Percentiles rank a stretch among this genome's conserved stretches.
Conservation (phyloP, 768 basidiomycete genomes). For the Gelatoporia subvermispora region DNA sequence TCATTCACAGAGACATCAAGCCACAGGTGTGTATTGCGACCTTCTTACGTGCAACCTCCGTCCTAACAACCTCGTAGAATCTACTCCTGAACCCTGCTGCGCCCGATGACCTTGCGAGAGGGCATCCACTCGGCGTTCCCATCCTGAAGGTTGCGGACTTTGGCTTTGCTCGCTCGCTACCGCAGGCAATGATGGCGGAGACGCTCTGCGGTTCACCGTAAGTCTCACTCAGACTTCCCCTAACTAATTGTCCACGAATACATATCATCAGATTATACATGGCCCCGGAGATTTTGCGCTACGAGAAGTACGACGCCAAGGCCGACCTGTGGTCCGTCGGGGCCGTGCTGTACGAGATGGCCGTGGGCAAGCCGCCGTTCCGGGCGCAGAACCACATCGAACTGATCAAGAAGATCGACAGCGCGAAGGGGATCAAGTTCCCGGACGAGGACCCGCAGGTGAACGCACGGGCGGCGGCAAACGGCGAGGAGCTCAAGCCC, state of each 20-base stretch:
- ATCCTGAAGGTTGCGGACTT: constrained; percentile 98
- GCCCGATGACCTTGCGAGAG: constrained; percentile 72
- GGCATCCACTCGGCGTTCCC: constrained; percentile 89
- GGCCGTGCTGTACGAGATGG: constrained; percentile 94
- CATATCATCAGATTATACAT: constrained; percentile 72
- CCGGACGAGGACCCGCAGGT: constrained; percentile 79
- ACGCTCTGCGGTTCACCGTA: constrained; percentile 97
- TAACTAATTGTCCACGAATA: background rate
- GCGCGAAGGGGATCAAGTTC: constrained; percentile 87
- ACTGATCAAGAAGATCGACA: constrained; percentile 87
- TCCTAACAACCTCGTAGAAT: constrained; percentile 50
- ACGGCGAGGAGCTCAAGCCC: constrained; percentile 45
- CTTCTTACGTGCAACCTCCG: background rate
- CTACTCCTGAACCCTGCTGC: constrained; percentile 82
- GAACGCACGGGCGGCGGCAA: constrained; percentile 37
- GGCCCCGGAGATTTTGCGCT: constrained; percentile 96
- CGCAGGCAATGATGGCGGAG: constrained; percentile 92
- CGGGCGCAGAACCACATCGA: constrained; percentile 96
- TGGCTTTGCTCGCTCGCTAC: constrained; percentile 91
- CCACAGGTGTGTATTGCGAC: constrained; percentile 58
- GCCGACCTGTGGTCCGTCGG: constrained; percentile 99
- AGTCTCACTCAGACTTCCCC: constrained; percentile 29
- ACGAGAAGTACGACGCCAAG: constrained; percentile 97
- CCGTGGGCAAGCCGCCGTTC: constrained; percentile 89
- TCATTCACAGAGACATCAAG: constrained; percentile 97